Evolutionary conservation across 2,329 filamentous ascomycete genomes (phyloP).

Genomic region (Cladosporium velox): DNA sequence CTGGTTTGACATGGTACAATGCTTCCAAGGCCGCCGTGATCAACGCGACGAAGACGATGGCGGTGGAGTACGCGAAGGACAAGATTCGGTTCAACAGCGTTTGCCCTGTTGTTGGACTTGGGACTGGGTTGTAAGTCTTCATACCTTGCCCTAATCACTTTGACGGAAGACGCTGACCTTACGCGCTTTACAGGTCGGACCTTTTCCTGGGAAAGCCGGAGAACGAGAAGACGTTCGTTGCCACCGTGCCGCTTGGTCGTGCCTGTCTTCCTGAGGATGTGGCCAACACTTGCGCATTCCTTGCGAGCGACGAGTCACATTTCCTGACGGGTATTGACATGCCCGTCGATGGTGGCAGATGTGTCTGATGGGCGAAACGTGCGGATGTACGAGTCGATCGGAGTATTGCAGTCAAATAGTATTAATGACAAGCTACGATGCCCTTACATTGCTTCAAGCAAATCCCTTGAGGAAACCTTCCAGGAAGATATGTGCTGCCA

Average conservation of each 20-base stretch:
- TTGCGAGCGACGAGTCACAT: constrained; percentile 69
- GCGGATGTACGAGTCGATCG: not conserved
- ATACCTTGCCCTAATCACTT: not conserved
- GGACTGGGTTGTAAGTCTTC: constrained; percentile 36
- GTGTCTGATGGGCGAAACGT: constrained; percentile 34
- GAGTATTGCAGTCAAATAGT: not conserved
- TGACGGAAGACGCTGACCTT: not conserved
- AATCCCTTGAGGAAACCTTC: constrained; percentile 27
- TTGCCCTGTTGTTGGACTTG: constrained; percentile 46
- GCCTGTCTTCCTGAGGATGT: constrained; percentile 64
- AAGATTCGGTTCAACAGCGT: constrained; percentile 74
- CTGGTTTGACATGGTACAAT: constrained; percentile 69
- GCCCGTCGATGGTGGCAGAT: constrained; percentile 61
- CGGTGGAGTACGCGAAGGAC: constrained; percentile 71
- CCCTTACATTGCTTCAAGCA: not conserved
- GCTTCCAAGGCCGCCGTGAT: constrained; percentile 65
- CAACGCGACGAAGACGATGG: constrained; percentile 65
- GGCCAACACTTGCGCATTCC: constrained; percentile 68
- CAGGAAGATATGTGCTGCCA: constrained; percentile 41
- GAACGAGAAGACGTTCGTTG: constrained; percentile 58
- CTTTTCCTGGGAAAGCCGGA: constrained; percentile 62
- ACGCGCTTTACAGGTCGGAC: constrained; percentile 27
- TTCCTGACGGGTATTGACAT: constrained; percentile 75
- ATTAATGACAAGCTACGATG: not conserved
- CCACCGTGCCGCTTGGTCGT: constrained; percentile 57